Evolutionary conservation across 768 basidiomycete species (phyloP), one percentile per base, ranked within the genome.

Genomic region (Hypholoma sublateritium): DNA sequence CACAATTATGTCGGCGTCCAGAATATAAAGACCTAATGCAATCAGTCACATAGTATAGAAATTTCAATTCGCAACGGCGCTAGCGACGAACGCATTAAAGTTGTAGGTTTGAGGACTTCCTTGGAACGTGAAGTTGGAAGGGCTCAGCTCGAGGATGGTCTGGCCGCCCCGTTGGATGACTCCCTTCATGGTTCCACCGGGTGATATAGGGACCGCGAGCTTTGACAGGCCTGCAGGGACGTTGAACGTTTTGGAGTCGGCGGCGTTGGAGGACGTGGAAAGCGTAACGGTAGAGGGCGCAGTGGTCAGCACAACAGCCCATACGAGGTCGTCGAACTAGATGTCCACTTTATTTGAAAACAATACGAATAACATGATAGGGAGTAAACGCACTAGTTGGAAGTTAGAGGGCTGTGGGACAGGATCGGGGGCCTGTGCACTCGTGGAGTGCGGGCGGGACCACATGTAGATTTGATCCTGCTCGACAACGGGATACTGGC

Each of bases 391-490:
- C 62, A 86, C 85, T 62, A 86, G 68, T 59, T 87, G 72, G 58
- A 77, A 82, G 64, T 84, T 86, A 9, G 68, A 70, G 1, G 89
- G 89, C 32, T 66, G 77, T 7, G 79, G 78, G 32, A 87, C 75
- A 1, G 77, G 68, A 65, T 89, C 86, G 2, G 77, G 67, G 13
- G 85, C 76, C n/a, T 68, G 68, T 1, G 87, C 87, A 13, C 72
- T 62, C 21, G 77, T 75, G 12, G 87, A 77, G 62, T 87, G 87
- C 5, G 87, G 81, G 17, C 91, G 77, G n/a, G 84, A 79, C 85
- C 86, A 90, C 72, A 91, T 79, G 59, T 85, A 71, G 54, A 91
- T 74, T 56, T 81, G 72, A 66, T 92, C 88, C 61, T 83, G 76
- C 16, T 78, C 70, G 49, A 89, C 76, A 9, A 70, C 22, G 11